Conservation (phyloP, 2,329 filamentous ascomycete species). For the Balansia obtecta region DNA sequence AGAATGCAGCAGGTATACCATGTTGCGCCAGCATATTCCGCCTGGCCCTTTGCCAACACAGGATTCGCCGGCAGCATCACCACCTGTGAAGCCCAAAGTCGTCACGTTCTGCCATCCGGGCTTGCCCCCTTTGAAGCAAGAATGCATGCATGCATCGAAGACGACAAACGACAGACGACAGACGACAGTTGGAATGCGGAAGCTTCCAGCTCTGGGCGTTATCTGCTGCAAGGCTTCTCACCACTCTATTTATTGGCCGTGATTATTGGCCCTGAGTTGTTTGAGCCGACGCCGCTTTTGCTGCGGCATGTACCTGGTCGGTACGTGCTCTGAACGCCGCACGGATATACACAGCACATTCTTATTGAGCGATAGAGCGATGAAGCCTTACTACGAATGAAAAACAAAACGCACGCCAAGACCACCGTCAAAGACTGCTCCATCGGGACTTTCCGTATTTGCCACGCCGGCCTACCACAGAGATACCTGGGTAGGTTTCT, state of each 20-base stretch:
- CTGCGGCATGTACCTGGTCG: not conserved
- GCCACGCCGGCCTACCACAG: not conserved
- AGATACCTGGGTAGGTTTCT: too few species aligned
- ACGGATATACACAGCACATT: too few species aligned
- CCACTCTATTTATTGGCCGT: not conserved
- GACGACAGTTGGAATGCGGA: not conserved
- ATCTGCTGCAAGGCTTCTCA: not conserved
- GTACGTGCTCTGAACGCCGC: not conserved
- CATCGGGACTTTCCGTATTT: not conserved
- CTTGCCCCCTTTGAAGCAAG: not conserved
- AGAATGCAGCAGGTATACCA: not conserved
- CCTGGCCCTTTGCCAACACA: not conserved
- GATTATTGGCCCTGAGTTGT: not conserved
- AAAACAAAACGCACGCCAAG: not conserved
- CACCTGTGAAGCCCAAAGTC: slow-evolving; percentile 4
- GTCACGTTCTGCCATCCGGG: slow-evolving; percentile 2
- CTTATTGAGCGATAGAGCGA: not conserved
- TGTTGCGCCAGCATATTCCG: not conserved
- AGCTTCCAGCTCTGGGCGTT: not conserved
- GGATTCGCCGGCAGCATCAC: slow-evolving; percentile 2
- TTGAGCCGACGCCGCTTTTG: slow-evolving; percentile 1
- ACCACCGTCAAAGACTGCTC: not conserved
- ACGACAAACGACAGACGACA: not conserved
- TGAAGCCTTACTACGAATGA: not conserved
- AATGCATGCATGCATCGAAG: not conserved